phyloP scores from a whole-genome alignment of 805 yeast genomes.

The Candida awuae region DNA sequence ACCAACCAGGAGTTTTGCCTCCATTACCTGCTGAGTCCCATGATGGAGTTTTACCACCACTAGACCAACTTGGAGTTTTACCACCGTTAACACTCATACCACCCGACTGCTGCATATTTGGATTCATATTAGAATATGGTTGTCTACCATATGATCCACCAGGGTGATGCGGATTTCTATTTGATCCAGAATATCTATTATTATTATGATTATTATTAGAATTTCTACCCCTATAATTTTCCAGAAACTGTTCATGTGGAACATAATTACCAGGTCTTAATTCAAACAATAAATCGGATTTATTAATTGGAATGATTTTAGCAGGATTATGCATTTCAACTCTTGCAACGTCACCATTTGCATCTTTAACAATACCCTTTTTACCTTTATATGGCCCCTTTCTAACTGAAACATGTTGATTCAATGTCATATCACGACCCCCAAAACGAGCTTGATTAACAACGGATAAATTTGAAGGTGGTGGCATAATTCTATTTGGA shows the following conservation, averaged over 20 bases:
- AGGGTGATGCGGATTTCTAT: background rate
- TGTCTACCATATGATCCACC: background rate
- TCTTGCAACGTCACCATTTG: slow-evolving; percentile 85
- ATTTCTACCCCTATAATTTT: slow-evolving; percentile 29
- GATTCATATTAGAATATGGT: background rate
- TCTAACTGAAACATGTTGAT: slow-evolving; percentile 77
- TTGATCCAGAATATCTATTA: background rate
- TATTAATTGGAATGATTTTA: slow-evolving; percentile 79
- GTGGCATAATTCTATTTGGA: slow-evolving; percentile 61
- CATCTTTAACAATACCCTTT: slow-evolving; percentile 87
- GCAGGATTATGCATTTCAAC: slow-evolving; percentile 90
- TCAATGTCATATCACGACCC: slow-evolving; percentile 76
- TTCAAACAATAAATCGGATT: slow-evolving; percentile 66
- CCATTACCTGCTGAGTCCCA: slow-evolving; percentile 34
- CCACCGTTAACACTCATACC: slow-evolving; percentile 21
- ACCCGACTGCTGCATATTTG: background rate
- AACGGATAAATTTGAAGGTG: slow-evolving; percentile 58
- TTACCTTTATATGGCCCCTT: slow-evolving; percentile 94
- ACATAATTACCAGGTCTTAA: slow-evolving; percentile 59
- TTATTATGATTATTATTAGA: slow-evolving; percentile 2
- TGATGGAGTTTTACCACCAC: slow-evolving; percentile 12
- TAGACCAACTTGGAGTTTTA: slow-evolving; percentile 36
- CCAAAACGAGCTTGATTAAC: slow-evolving; percentile 47
- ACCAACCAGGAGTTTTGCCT: slow-evolving; percentile 25
- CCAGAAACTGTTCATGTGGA: slow-evolving; percentile 74